These are phyloP conservation scores for Rhododendron griersonianum DNA, from an alignment of 148 eudicot species.

Conservation along the genomic window DNA sequence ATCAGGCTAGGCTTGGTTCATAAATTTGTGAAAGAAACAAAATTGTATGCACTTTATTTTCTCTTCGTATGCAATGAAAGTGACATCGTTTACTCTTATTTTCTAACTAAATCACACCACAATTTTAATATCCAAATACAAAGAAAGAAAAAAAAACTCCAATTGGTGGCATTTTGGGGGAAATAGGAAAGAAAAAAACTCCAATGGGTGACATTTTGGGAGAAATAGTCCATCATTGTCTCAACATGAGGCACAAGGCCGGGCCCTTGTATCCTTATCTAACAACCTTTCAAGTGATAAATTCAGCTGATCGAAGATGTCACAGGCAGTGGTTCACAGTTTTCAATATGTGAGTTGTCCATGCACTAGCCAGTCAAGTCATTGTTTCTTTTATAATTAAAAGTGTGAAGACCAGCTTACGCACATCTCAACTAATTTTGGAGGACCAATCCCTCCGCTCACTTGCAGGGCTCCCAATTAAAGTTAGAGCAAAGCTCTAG, in stretches of 20 bases:
- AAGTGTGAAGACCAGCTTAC: too few species aligned
- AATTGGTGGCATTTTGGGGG: too few species aligned
- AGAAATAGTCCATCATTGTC: not conserved
- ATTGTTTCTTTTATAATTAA: too few species aligned
- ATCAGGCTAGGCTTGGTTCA: not conserved
- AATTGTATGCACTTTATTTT: not conserved
- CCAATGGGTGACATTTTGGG: not conserved
- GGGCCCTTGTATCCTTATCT: not conserved
- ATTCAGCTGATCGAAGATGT: not conserved
- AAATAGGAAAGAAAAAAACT: not conserved
- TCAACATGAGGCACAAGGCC: not conserved
- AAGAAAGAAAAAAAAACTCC: not conserved
- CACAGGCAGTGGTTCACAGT: not conserved
- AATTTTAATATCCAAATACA: not conserved
- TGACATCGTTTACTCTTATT: not conserved
- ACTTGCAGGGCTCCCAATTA: not conserved
- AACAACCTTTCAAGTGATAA: not conserved
- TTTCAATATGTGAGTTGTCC: not conserved
- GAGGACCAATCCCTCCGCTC: too few species aligned
- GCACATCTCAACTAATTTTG: not conserved
- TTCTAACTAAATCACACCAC: not conserved
- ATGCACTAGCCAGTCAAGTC: not conserved
- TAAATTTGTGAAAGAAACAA: not conserved
- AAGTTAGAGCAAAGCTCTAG: not conserved
- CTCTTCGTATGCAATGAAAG: not conserved